These are phyloP conservation scores for Backusella liffmaniae DNA, from an alignment of 192 early-diverging fungal species.

Conservation along the genomic window DNA sequence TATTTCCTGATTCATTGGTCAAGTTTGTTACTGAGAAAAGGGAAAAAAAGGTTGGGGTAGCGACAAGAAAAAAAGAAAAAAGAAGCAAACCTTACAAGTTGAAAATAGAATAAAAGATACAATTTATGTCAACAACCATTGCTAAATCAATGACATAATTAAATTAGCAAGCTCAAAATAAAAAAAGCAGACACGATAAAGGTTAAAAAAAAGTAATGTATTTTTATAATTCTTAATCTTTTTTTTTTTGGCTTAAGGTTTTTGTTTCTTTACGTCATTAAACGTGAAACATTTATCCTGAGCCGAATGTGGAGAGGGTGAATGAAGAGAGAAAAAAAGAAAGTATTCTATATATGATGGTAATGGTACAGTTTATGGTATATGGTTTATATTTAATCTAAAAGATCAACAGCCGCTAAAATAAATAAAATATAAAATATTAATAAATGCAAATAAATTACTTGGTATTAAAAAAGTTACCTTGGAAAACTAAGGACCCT, in stretches of 20 bases:
- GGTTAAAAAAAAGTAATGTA: background rate
- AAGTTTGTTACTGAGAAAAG: background rate
- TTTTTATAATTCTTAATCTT: background rate
- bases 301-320: background rate
- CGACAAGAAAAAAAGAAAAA: background rate
- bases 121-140: background rate
- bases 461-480: slow-evolving; percentile 1
- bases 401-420: slow-evolving; percentile 14
- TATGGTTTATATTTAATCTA: background rate
- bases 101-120: background rate
- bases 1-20: background rate
- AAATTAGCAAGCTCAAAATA: background rate
- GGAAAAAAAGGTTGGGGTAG: background rate
- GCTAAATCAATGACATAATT: background rate
- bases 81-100: background rate
- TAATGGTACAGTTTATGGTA: background rate
- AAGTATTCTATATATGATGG: background rate
- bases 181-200: background rate
- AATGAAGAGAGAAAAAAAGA: background rate
- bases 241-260: background rate
- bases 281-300: slow-evolving; percentile 1
- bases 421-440: background rate
- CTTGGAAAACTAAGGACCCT: slow-evolving; percentile 30
- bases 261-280: background rate
- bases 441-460: background rate